Evolutionary conservation across 257 asterid species (phyloP), one percentile per base, ranked within the genome.

Genomic region (Nicotiana sylvestris): DNA sequence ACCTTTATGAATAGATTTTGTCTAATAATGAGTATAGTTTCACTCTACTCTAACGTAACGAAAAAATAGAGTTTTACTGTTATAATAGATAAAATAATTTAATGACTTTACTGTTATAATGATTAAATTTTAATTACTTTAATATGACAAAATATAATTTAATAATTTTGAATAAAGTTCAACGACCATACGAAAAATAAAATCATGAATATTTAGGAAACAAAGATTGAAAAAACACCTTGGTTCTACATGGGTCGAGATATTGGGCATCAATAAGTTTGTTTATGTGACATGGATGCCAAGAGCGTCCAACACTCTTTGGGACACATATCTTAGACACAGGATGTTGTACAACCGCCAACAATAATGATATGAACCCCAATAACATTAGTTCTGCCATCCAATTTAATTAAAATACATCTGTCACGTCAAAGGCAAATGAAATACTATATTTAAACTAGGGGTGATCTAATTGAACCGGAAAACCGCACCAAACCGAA

Each of bases 341-440:
- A 12, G 57, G 43, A 18, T 60, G 84, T 43, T 85, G 88, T 49
- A 80, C 55, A 4, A 61, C 82, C 61, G 83, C 82, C 16, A 85
- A 85, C 15, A 85, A 37, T 76, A 85, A 55, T 72, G 88, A 85
- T 35, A 85, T 82, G 78, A 85, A 85, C 33, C 88, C 88, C 79
- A 85, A 49, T 33, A 85, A 68, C 88, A 82, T 85, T 21, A 85
- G 83, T 74, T 85, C 88, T 85, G 32, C 46, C 46, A 15, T 4
- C 15, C 39, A 77, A 60, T 16, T 6, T 3, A 51, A 29, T 16
- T 7, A 12, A 17, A 27, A 51, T 77, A 27, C 15, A 55, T 9
- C 10, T 70, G 12, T 8, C 55, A 77, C 5, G 21, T 35, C 9
- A 77, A n/a, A 76, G 17, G 30, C 2, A 2, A 77, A 55, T 77